Evolutionary conservation across 176 grass and related monocot genomes (phyloP).

Genomic region (Guadua angustifolia): DNA sequence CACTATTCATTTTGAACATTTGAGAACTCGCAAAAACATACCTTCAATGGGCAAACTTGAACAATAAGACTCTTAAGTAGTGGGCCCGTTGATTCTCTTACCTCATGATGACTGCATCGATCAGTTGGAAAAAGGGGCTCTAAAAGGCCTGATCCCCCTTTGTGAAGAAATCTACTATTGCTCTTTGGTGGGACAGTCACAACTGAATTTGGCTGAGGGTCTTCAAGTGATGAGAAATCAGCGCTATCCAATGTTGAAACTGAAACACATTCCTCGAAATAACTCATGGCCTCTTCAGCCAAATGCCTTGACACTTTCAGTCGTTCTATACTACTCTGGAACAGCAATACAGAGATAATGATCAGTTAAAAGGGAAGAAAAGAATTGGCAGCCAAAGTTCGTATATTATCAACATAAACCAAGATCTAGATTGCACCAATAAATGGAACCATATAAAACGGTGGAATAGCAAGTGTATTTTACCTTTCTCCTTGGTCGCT

Average conservation of each 20-base stretch:
- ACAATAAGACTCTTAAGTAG: neutral
- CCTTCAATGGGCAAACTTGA: neutral
- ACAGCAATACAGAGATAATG: slow-evolving; percentile 28
- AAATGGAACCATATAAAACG: slow-evolving; percentile 24
- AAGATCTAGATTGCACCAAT: neutral
- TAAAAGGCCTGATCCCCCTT: slow-evolving; percentile 52
- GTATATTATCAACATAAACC: no score
- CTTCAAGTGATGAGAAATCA: slow-evolving; percentile 82
- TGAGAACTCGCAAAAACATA: neutral
- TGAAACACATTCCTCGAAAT: slow-evolving; percentile 92
- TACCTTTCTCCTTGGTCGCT: slow-evolving; percentile 65
- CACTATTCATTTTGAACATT: slow-evolving; percentile 12
- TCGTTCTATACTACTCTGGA: slow-evolving; percentile 51
- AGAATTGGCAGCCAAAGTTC: no score
- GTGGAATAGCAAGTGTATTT: slow-evolving; percentile 22
- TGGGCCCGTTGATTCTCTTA: slow-evolving; percentile 35
- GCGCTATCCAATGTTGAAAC: slow-evolving; percentile 86
- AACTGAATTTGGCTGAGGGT: slow-evolving; percentile 53
- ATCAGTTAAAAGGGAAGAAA: neutral
- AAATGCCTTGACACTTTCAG: slow-evolving; percentile 62
- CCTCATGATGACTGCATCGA: slow-evolving; percentile 47
- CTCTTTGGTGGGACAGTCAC: slow-evolving; percentile 43
- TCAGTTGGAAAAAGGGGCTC: slow-evolving; percentile 43
- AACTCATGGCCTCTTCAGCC: slow-evolving; percentile 90
- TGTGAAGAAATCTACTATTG: slow-evolving; percentile 56